Evolutionary conservation across 495 filamentous ascomycete species (phyloP), one percentile per base, ranked within the genome.

Genomic region (Cudoniella acicularis): DNA sequence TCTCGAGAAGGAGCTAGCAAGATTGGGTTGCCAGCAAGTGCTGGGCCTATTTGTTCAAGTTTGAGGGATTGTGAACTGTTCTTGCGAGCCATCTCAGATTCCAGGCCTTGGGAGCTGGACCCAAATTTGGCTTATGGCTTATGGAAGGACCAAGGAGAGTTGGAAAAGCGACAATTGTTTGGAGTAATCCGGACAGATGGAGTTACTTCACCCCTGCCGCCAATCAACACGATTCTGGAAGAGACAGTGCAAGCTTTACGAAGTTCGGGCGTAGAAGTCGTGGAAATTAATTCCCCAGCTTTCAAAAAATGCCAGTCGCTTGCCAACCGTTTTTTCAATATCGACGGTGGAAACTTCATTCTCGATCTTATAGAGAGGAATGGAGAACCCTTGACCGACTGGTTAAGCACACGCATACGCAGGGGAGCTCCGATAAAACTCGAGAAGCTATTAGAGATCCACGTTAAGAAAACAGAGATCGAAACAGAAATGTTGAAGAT

Each of bases 121-220:
- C 69, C 76, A 30, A 54, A 57, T 56, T 61, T 73, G 47, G 63
- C 72, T 13, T 78, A 73, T 23, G 70, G 78, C 1, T 67, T 70
- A 2, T 80, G 75, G 75, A 16, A 56, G 17, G 36, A 60, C 25
- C 57, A 63, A 52, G 63, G 63, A 67, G 56, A 48, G 8, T 23
- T 65, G 1, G 18, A 60, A 13, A 65, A 65, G n/a, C 72, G 73
- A 20, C 65, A 79, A 41, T 73, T 73, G 1, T 70, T 88, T 42
- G 85, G 85, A 3, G 69, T 88, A 1, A 69, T 87, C 1, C 71
- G 77, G 10, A 76, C 73, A 3, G 85, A 89, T 57, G 84, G 82
- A 0, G 47, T 85, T 9, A 76, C 80, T 17, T 73, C 74, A 4
- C 86, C 86, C 1, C 70, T 85, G 17, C 86, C 86, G 0, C 85